These are phyloP conservation scores for Podila horticola DNA, from an alignment of 192 early-diverging fungal species.

Conservation along the genomic window DNA sequence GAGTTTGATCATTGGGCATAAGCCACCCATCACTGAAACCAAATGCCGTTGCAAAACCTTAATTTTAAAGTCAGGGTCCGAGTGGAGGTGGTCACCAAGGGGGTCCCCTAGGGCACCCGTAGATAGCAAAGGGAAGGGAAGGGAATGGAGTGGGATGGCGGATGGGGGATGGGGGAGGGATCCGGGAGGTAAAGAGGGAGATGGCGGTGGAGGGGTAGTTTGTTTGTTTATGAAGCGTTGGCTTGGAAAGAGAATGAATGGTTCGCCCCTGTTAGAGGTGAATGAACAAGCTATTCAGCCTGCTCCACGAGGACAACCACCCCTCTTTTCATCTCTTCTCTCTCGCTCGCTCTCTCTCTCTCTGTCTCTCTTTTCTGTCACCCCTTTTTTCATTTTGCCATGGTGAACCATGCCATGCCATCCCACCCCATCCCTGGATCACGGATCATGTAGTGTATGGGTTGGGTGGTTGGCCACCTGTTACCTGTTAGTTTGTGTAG, in stretches of 20 bases:
- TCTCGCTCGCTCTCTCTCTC: conserved; percentile 5
- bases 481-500: background rate
- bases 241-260: too few relatives aligned
- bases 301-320: too few relatives aligned
- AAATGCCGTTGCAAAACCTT: conserved; percentile 14
- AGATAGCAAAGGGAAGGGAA: too few relatives aligned
- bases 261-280: background rate
- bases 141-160: too few relatives aligned
- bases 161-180: too few relatives aligned
- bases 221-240: too few relatives aligned
- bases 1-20: background rate
- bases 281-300: too few relatives aligned
- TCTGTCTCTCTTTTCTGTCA: conserved; percentile 5
- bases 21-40: background rate
- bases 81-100: too few relatives aligned
- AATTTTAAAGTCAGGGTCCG: too few relatives aligned
- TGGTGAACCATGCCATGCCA: background rate
- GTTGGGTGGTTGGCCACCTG: background rate
- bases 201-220: too few relatives aligned
- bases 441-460: conserved; percentile 10
- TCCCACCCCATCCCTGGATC: conserved; percentile 5
- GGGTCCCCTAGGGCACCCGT: too few relatives aligned
- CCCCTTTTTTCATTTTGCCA: conserved; percentile 1
- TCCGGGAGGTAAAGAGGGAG: too few relatives aligned
- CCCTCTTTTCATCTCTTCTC: conserved; percentile 9